Conservation (phyloP, 495 filamentous ascomycete genomes). For the Bacidia rubella region DNA sequence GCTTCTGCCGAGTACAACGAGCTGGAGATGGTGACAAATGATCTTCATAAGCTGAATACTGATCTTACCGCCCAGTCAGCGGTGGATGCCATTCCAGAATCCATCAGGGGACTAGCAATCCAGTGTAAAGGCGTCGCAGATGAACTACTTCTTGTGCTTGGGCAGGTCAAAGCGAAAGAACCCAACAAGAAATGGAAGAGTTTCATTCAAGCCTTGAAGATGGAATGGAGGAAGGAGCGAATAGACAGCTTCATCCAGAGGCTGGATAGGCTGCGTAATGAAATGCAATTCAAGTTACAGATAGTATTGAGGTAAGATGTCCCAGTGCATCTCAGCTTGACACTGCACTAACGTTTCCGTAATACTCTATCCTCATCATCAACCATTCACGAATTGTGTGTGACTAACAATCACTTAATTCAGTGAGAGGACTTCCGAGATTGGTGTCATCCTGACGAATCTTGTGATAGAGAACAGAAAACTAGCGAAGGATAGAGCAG, state of each 20-base stretch:
- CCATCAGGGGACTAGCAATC: constrained; percentile 4
- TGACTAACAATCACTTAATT: too few species aligned
- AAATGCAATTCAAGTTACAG: too few species aligned
- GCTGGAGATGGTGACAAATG: constrained; percentile 10
- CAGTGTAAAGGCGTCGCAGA: constrained; percentile 5
- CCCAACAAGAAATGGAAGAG: constrained; percentile 6
- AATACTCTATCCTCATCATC: too few species aligned
- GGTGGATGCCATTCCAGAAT: not conserved
- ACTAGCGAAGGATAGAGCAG: too few species aligned
- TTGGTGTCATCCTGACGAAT: too few species aligned
- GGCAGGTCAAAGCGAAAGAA: constrained; percentile 2
- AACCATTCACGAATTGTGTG: too few species aligned
- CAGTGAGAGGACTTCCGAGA: too few species aligned
- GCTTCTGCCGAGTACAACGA: constrained; percentile 16
- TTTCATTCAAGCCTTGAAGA: constrained; percentile 5
- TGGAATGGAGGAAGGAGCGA: constrained; percentile 13
- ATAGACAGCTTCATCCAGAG: constrained; percentile 12
- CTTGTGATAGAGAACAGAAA: too few species aligned
- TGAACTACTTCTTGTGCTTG: constrained; percentile 2
- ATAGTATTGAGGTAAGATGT: too few species aligned
- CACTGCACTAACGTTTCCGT: too few species aligned
- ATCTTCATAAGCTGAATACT: constrained; percentile 18
- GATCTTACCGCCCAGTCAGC: constrained; percentile 9
- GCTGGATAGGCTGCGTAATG: constrained; percentile 15
- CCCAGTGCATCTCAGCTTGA: too few species aligned